A percentile compares a stretch with the other conserved stretches of the same genome.
These are phyloP conservation scores for Cephaloascus albidus DNA, from an alignment of 805 yeast genomes.

Conservation along the genomic window DNA sequence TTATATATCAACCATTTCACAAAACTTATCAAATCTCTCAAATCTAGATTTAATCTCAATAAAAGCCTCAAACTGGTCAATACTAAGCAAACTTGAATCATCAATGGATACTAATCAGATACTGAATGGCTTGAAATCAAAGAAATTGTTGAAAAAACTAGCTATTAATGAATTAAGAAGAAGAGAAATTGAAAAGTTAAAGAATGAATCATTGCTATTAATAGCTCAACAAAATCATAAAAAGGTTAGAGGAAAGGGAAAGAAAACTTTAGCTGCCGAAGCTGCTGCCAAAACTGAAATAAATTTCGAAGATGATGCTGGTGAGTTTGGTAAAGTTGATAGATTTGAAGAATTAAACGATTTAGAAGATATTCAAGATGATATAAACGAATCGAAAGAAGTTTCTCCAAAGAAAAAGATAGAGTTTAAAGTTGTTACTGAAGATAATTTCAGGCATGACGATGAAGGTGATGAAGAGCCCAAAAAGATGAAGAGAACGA, in stretches of 20 bases:
- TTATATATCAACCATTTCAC: constrained; percentile 7
- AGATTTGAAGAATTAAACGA: not conserved
- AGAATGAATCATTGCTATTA: not conserved
- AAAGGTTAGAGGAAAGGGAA: not conserved
- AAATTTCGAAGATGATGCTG: not conserved
- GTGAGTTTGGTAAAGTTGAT: too few relatives aligned
- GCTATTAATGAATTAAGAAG: not conserved
- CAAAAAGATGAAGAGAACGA: not conserved
- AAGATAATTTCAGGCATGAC: not conserved
- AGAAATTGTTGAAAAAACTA: not conserved
- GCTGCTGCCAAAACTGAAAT: not conserved
- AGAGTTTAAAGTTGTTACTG: not conserved
- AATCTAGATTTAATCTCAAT: constrained; percentile 7
- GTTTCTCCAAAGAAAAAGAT: not conserved
- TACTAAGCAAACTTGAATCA: constrained; percentile 10
- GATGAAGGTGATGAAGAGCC: not conserved
- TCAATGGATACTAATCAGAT: constrained; percentile 3
- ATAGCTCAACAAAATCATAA: not conserved
- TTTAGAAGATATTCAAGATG: not conserved
- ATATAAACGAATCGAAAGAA: too few relatives aligned
- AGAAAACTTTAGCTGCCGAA: constrained; percentile 1
- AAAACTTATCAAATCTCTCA: constrained; percentile 5
- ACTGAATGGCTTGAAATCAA: not conserved
- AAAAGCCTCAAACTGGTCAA: constrained; percentile 8
- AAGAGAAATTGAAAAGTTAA: not conserved